phyloP scores from a whole-genome alignment of 129 eudicot species.

The Scalesia atractyloides region DNA sequence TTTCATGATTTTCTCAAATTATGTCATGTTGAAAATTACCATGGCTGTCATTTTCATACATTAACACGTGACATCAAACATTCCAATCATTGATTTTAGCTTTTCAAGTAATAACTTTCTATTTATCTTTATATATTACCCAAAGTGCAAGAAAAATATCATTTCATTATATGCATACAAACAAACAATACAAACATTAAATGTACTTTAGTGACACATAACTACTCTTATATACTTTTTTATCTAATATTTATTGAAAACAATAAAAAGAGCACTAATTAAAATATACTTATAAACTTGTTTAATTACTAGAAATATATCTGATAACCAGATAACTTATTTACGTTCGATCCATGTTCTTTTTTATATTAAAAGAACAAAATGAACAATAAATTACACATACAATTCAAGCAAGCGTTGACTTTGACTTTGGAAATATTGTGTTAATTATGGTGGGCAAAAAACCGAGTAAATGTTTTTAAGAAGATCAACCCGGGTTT shows the following conservation, averaged over 20 bases:
- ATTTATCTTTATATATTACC: neutral
- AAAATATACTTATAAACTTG: neutral
- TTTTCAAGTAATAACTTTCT: constrained; percentile 9
- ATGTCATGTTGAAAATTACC: no score
- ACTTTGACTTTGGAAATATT: constrained; percentile 4
- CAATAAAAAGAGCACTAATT: neutral
- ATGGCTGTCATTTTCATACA: neutral
- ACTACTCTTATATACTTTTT: neutral
- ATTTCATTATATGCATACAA: constrained; percentile 4
- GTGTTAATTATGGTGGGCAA: neutral
- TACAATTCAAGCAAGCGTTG: constrained; percentile 1
- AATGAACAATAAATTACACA: constrained; percentile 9
- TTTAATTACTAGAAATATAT: neutral
- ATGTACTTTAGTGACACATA: neutral
- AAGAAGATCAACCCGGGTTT: constrained; percentile 34
- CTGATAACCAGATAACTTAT: constrained; percentile 8
- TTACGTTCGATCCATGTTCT: neutral
- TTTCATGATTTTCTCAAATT: no score
- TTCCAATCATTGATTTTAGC: constrained; percentile 19
- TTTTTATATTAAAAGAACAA: neutral
- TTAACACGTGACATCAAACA: neutral
- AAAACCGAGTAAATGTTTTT: constrained; percentile 25
- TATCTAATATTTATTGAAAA: neutral
- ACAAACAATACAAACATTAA: constrained; percentile 4
- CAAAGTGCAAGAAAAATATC: neutral